phyloP scores from a whole-genome alignment of 257 asterid species.

The Ballota nigra region DNA sequence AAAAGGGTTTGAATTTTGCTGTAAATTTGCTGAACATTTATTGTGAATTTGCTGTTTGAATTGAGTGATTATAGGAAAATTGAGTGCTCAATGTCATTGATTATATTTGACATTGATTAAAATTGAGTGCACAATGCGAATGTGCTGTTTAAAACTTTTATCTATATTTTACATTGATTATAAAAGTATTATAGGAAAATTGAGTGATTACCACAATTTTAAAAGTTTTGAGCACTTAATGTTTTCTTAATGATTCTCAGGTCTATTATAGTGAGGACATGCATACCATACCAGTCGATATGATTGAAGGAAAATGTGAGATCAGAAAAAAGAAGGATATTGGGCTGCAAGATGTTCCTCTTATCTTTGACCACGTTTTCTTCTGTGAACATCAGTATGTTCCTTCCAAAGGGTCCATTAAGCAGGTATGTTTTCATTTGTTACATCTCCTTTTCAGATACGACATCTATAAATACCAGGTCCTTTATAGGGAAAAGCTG shows the following conservation, averaged over 20 bases:
- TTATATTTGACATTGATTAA: no score
- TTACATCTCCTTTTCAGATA: background rate
- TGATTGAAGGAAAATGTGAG: conserved; percentile 84
- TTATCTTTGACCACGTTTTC: conserved; percentile 70
- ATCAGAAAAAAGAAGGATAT: conserved; percentile 76
- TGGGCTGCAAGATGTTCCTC: conserved; percentile 63
- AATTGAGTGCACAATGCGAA: no score
- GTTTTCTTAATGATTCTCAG: conserved; percentile 44
- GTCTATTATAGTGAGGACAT: conserved; percentile 81
- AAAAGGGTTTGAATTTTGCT: no score
- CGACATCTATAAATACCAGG: background rate
- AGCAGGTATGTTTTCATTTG: conserved; percentile 50
- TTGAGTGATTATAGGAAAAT: no score
- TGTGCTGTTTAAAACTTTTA: no score
- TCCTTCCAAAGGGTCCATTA: conserved; percentile 78
- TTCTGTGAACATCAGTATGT: conserved; percentile 80
- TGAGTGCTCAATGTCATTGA: no score
- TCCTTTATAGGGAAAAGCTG: background rate
- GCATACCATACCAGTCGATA: conserved; percentile 51
- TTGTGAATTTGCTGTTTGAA: no score
- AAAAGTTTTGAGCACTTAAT: conserved; percentile 5
- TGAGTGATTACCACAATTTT: background rate
- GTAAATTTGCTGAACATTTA: no score
- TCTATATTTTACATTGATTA: no score
- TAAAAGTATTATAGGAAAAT: background rate